Conservation (phyloP, 805 yeast genomes). For the Wickerhamiella brachini region DNA sequence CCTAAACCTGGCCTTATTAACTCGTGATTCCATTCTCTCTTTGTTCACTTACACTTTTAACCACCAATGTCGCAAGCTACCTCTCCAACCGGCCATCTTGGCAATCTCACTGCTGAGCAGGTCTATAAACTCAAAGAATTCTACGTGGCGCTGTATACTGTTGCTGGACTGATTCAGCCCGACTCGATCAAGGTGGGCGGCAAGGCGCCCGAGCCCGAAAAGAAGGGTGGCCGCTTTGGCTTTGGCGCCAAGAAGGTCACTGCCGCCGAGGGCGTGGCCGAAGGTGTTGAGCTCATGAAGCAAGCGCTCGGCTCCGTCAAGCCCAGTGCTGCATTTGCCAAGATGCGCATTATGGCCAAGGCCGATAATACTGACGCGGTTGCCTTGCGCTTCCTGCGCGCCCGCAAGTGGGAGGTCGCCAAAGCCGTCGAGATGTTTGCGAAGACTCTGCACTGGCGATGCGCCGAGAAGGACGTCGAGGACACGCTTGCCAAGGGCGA, state of each 20-base stretch:
- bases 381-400: conserved; percentile 63
- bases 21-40: not conserved
- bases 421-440: conserved; percentile 57
- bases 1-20: not conserved
- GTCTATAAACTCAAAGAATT: conserved; percentile 27
- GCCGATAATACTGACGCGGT: conserved; percentile 73
- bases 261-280: conserved; percentile 12
- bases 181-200: conserved; percentile 16
- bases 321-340: conserved; percentile 36
- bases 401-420: conserved; percentile 72
- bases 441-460: conserved; percentile 66
- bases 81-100: conserved; percentile 24
- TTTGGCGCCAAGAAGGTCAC: conserved; percentile 12
- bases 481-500: conserved; percentile 60
- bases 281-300: conserved; percentile 27
- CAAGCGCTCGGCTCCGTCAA: conserved; percentile 38
- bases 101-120: conserved; percentile 26
- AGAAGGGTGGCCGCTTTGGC: conserved; percentile 20
- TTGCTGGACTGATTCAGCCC: conserved; percentile 19
- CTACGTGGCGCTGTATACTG: conserved; percentile 23
- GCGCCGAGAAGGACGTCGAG: conserved; percentile 45
- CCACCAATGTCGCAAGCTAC: not conserved
- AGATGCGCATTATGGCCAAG: conserved; percentile 49
- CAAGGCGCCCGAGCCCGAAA: conserved; percentile 16
- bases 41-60: not conserved